Base-by-base conservation (phyloP, 108 stramenopile genomes). In the Fistulifera pelliculosa region DNA sequence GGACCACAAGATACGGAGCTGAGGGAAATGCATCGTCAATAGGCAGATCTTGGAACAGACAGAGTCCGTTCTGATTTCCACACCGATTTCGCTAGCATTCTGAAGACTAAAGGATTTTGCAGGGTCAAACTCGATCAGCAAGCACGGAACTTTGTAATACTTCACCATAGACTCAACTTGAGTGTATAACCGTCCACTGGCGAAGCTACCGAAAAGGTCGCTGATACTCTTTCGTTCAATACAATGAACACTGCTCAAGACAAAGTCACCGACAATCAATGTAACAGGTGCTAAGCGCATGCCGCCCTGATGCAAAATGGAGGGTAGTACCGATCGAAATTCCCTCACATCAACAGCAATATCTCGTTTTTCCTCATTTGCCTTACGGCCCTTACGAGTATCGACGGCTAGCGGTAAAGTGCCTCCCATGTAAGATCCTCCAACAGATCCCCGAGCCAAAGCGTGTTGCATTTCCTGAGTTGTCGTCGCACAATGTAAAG, bases 331-430 rank as follows among this genome's bases (percentile, higher is more conserved):
- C 22, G 94, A 83, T n/a, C 98, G 74, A 57, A 99, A 99, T 67
- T 99, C 98, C 27, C 98, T 79, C 24, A 98, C 88, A 69, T 99
- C 98, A 4, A 97, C 96, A 23, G 83, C 83, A 69, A 92, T 81
- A 54, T 92, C 84, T 28, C 90, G 75, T 49, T 61, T 50, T 49
- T 84, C 80, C 18, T 71, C 45, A 15, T 42, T 38, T 0, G 41
- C 17, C 17, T 64, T 70, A 16, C 75, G 61, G 0, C 80, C 85
- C 27, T 71, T 68, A 3, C 90, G 66, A 27, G 84, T 86, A 48
- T 92, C 90, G 65, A 84, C 74, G 0, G 86, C 80, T 43, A 90
- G 62, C 0, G 88, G 88, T 10, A 88, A 50, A 26, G 73, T 64
- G 14, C 84, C 90, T 42, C 68, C 65, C 25, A 68, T 77, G 64